phyloP scores from a whole-genome alignment of 148 eudicot genomes.

The Drosera capensis region DNA sequence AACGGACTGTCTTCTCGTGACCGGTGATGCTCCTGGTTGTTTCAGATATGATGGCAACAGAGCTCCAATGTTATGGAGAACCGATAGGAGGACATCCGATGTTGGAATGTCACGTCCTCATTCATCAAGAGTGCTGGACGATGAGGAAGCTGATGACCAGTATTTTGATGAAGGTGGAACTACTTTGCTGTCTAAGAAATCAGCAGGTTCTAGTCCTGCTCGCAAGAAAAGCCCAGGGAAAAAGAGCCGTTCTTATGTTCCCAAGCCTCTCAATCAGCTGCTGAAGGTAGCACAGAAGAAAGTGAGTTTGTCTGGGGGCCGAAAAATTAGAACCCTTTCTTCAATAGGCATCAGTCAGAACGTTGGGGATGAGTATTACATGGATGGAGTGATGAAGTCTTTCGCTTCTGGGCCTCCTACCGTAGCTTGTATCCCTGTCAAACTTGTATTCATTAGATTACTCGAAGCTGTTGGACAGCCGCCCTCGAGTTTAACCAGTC shows the following conservation, averaged over 20 bases:
- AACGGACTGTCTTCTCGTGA: conserved; percentile 32
- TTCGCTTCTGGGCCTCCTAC: conserved; percentile 31
- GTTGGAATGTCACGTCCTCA: conserved; percentile 47
- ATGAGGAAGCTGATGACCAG: conserved; percentile 19
- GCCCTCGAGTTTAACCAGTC: too few species aligned
- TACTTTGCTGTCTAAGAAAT: conserved; percentile 14
- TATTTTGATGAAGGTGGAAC: conserved; percentile 23
- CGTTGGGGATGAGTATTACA: conserved; percentile 10
- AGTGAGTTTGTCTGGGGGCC: conserved; percentile 33
- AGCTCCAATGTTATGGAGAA: conserved; percentile 43
- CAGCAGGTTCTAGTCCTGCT: conserved; percentile 12
- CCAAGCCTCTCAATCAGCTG: conserved; percentile 15
- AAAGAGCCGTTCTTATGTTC: conserved; percentile 10
- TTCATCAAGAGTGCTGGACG: conserved; percentile 24
- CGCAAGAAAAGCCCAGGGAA: conserved; percentile 13
- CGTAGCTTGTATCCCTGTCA: conserved; percentile 85
- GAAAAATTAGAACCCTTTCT: conserved; percentile 51
- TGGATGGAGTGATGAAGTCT: conserved; percentile 41
- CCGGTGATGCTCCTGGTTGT: conserved; percentile 16
- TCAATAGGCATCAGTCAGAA: conserved; percentile 36
- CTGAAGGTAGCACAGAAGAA: conserved; percentile 33
- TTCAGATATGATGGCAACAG: conserved; percentile 15
- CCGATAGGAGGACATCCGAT: conserved; percentile 67
- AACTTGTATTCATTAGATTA: conserved; percentile 79
- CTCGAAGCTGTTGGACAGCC: conserved; percentile 59